Conservation (phyloP, 768 basidiomycete species). For the Pulveroboletus sp. region DNA sequence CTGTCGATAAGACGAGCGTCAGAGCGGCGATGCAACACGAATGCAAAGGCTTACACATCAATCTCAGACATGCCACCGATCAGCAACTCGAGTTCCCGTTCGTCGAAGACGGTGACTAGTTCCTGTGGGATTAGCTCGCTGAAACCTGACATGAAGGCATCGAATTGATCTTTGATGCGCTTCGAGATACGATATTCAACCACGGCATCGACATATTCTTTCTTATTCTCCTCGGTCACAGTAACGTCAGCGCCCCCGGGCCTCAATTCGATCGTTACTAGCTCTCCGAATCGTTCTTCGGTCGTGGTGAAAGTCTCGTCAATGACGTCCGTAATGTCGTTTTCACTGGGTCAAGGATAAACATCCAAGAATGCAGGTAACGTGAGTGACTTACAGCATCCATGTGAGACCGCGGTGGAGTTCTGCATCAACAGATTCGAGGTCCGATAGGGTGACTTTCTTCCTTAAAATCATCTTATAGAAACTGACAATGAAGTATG, state of each 20-base stretch:
- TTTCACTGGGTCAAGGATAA: conserved; percentile 58
- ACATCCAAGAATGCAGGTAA: background rate
- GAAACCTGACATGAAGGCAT: conserved; percentile 99
- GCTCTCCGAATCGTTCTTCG: conserved; percentile 97
- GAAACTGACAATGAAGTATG: conserved; percentile 99
- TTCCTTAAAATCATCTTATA: conserved; percentile 99
- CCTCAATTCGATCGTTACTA: conserved; percentile 94
- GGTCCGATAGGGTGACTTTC: conserved; percentile 88
- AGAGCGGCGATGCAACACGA: background rate
- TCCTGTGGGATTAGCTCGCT: conserved; percentile 99
- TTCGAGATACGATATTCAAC: conserved; percentile 97
- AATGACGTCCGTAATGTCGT: conserved; percentile 97
- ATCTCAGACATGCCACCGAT: conserved; percentile 99
- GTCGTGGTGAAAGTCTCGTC: conserved; percentile 97
- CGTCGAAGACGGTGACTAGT: conserved; percentile 96
- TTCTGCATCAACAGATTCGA: conserved; percentile 96
- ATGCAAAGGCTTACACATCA: conserved; percentile 69
- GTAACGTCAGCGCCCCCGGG: conserved; percentile 79
- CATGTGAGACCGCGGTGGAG: conserved; percentile 92
- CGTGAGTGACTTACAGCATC: conserved; percentile 78
- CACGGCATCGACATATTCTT: conserved; percentile 91
- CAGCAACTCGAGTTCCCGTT: conserved; percentile 92
- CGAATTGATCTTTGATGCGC: conserved; percentile 97
- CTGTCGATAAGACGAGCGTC: conserved; percentile 32
- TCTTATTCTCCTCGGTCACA: conserved; percentile 98